phyloP scores from a whole-genome alignment of 192 early-diverging fungal genomes.

The Backusella tuberculispora region DNA sequence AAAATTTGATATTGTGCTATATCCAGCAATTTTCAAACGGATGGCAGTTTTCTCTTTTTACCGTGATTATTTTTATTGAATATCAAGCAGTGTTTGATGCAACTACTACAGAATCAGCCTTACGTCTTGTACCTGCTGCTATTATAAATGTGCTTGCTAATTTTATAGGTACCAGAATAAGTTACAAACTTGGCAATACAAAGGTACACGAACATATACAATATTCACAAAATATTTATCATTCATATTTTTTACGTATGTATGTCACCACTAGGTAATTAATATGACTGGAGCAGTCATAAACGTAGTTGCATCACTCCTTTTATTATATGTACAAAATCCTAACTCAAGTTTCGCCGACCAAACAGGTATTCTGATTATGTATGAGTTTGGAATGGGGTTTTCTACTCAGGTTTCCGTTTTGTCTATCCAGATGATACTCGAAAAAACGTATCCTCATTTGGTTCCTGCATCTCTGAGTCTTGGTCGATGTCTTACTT shows the following conservation, averaged over 20 bases:
- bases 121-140: background rate
- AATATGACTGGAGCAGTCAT: background rate
- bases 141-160: background rate
- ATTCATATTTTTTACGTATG: too few species aligned
- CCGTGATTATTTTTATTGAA: background rate
- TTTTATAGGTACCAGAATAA: background rate
- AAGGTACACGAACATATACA: background rate
- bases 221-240: too few species aligned
- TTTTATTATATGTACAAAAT: background rate
- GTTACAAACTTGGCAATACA: background rate
- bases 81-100: constrained; percentile 1
- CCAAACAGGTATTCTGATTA: background rate
- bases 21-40: constrained; percentile 7
- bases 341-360: background rate
- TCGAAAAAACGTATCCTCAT: background rate
- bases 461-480: background rate
- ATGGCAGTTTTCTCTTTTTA: background rate
- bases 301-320: background rate
- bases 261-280: background rate
- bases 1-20: background rate
- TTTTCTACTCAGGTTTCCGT: background rate
- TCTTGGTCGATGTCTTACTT: background rate
- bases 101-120: background rate
- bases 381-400: constrained; percentile 10
- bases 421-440: background rate